phyloP scores from a whole-genome alignment of 805 yeast genomes.

The Schwanniomyces yamadae region DNA sequence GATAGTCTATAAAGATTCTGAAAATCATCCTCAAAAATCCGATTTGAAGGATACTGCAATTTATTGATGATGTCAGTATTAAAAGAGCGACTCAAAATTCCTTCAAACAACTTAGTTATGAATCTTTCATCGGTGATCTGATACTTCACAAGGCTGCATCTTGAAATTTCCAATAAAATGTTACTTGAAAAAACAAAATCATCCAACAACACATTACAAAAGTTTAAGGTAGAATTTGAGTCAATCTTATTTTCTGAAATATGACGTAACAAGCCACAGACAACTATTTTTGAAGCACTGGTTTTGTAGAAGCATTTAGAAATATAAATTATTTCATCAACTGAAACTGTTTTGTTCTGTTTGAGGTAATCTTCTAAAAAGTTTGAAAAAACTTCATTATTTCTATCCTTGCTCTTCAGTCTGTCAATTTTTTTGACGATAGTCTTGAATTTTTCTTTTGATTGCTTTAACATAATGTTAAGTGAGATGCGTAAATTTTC shows the following conservation, averaged over 20 bases:
- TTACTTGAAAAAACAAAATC: conserved; percentile 4
- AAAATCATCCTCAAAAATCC: conserved; percentile 4
- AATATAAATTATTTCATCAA: not conserved
- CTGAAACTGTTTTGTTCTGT: not conserved
- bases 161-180: conserved; percentile 6
- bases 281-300: conserved; percentile 2
- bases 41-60: not conserved
- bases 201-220: conserved; percentile 2
- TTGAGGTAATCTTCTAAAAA: conserved; percentile 1
- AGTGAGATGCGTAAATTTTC: not conserved
- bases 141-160: conserved; percentile 9
- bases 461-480: not conserved
- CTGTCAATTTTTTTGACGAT: conserved; percentile 5
- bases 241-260: not conserved
- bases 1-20: conserved; percentile 4
- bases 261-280: not conserved
- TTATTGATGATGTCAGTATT: not conserved
- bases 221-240: not conserved
- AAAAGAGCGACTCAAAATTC: conserved; percentile 5
- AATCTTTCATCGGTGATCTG: conserved; percentile 9
- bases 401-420: conserved; percentile 1
- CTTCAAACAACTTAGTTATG: conserved; percentile 2
- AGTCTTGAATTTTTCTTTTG: not conserved
- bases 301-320: conserved; percentile 4
- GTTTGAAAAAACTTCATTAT: conserved; percentile 1